Percentiles rank a stretch among this genome's conserved stretches.
Conservation (phyloP, 1,284 basidiomycete genomes). For the Ceratobasidium sp. region DNA sequence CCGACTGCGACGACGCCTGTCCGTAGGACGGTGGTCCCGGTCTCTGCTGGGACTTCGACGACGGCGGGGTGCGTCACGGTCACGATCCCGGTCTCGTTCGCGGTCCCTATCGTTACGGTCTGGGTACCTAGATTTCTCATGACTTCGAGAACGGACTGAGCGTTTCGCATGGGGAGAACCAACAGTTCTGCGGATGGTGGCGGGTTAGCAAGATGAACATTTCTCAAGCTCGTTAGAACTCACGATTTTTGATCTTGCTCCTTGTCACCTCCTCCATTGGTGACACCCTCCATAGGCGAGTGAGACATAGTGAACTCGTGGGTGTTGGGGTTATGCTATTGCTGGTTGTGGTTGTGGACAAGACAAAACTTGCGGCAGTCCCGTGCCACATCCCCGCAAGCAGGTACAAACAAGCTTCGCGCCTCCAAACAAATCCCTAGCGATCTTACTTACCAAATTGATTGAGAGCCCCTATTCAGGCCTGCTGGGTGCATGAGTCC, state of each 20-base stretch:
- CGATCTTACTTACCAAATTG: neutral
- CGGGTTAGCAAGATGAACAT: constrained; percentile 25
- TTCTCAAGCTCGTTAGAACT: constrained; percentile 50
- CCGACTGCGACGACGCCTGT: constrained; percentile 47
- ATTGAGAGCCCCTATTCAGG: constrained; percentile 41
- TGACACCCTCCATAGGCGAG: constrained; percentile 1
- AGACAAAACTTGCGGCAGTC: constrained; percentile 6
- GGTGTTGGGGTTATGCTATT: neutral
- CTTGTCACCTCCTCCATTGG: constrained; percentile 26
- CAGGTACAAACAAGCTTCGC: neutral
- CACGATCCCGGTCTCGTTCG: constrained; percentile 61
- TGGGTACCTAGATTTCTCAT: constrained; percentile 56
- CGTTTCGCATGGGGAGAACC: constrained; percentile 75
- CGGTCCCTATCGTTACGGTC: constrained; percentile 63
- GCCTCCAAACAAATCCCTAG: too few relatives aligned
- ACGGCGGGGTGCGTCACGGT: constrained; percentile 58
- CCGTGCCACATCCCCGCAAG: neutral
- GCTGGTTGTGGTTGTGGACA: constrained; percentile 5
- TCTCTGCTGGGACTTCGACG: constrained; percentile 55
- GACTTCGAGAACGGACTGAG: constrained; percentile 75
- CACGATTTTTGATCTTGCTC: constrained; percentile 71
- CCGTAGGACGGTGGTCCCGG: constrained; percentile 47
- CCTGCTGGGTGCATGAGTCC: constrained; percentile 11
- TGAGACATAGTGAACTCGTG: constrained; percentile 6
- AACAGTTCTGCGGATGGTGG: constrained; percentile 50